phyloP scores from a whole-genome alignment of 1,284 basidiomycete genomes.

The Boletus mariae region DNA sequence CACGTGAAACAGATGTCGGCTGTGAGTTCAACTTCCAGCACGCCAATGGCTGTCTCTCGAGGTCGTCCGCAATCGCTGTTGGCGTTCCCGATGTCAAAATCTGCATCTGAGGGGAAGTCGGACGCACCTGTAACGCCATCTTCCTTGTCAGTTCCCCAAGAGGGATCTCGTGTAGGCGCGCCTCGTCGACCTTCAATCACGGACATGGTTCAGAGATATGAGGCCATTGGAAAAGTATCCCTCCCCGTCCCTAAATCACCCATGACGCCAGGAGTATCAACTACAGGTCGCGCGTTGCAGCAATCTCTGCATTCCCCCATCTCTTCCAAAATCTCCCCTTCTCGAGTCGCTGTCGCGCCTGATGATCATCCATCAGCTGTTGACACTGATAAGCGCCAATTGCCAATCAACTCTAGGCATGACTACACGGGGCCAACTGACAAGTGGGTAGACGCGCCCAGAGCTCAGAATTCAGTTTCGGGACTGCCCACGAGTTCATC shows the following conservation, averaged over 20 bases:
- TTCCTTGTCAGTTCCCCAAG: slow-evolving; percentile 43
- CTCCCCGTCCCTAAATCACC: slow-evolving; percentile 37
- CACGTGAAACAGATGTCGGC: slow-evolving; percentile 29
- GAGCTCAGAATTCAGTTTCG: slow-evolving; percentile 14
- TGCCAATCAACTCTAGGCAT: slow-evolving; percentile 6
- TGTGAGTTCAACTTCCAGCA: slow-evolving; percentile 22
- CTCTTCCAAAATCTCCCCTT: slow-evolving; percentile 23
- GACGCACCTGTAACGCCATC: slow-evolving; percentile 31
- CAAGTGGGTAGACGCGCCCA: slow-evolving; percentile 12
- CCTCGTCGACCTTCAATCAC: slow-evolving; percentile 70
- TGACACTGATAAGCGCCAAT: slow-evolving; percentile 25
- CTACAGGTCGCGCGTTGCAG: slow-evolving; percentile 21
- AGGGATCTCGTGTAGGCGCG: slow-evolving; percentile 35
- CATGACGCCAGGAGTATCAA: slow-evolving; percentile 12
- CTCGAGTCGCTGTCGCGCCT: slow-evolving; percentile 17
- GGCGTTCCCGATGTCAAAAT: slow-evolving; percentile 55
- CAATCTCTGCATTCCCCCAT: slow-evolving; percentile 25
- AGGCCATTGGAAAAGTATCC: slow-evolving; percentile 49
- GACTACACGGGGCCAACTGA: slow-evolving; percentile 18
- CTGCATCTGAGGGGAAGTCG: slow-evolving; percentile 35
- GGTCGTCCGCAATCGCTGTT: slow-evolving; percentile 75
- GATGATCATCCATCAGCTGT: slow-evolving; percentile 8
- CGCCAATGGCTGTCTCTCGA: slow-evolving; percentile 32
- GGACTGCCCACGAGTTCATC: slow-evolving; percentile 25
- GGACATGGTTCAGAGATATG: slow-evolving; percentile 77